These are phyloP conservation scores for Rhizodiscina lignyota DNA, from an alignment of 495 filamentous ascomycete species.

Conservation along the genomic window DNA sequence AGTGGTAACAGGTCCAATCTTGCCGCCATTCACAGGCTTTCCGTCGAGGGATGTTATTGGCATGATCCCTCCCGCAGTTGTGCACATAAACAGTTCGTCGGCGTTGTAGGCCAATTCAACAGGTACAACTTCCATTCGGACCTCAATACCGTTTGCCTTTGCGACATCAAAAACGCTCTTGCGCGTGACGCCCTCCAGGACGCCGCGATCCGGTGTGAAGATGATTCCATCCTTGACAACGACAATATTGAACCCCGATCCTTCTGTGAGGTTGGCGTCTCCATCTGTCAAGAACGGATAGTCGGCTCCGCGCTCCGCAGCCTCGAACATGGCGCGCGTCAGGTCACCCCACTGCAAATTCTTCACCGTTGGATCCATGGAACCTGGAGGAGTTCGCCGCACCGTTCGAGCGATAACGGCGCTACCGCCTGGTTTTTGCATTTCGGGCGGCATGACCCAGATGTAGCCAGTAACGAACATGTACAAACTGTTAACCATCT, in stretches of 20 bases:
- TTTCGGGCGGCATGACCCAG: constrained; percentile 25
- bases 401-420: constrained; percentile 25
- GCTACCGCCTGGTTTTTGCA: constrained; percentile 20
- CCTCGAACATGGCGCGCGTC: constrained; percentile 21
- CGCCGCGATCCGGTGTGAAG: constrained; percentile 6
- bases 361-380: constrained; percentile 26
- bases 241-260: constrained; percentile 7
- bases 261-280: constrained; percentile 18
- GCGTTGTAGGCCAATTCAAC: constrained; percentile 16
- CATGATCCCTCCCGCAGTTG: constrained; percentile 26
- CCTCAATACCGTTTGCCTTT: constrained; percentile 1
- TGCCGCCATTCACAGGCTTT: constrained; percentile 17
- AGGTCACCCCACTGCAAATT: constrained; percentile 28
- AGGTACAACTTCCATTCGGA: constrained; percentile 13
- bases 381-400: constrained; percentile 18
- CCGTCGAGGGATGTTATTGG: constrained; percentile 24
- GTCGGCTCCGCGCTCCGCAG: constrained; percentile 5
- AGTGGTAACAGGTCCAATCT: too few relatives aligned
- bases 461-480: constrained; percentile 24
- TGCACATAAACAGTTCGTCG: constrained; percentile 26
- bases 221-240: constrained; percentile 6
- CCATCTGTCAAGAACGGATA: constrained; percentile 26
- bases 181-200: constrained; percentile 5
- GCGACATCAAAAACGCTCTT: constrained; percentile 7
- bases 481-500: constrained; percentile 21